Percentiles rank a stretch among this genome's conserved stretches.
phyloP scores from a whole-genome alignment of 331 rosid genomes.

The Ulmus americana region DNA sequence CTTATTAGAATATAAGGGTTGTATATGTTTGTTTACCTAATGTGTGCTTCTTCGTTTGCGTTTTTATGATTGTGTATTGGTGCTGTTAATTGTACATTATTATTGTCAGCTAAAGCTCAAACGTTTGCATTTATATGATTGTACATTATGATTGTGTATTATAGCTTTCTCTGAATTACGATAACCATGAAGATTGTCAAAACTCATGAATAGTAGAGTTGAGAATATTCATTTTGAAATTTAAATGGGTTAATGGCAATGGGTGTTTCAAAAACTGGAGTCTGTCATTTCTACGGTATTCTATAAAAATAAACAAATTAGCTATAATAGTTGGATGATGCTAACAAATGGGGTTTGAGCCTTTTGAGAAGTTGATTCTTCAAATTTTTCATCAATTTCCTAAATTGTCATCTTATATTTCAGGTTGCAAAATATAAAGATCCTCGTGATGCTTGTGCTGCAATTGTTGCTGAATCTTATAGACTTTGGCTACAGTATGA shows the following conservation, averaged over 20 bases:
- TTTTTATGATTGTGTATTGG: not conserved
- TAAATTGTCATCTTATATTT: constrained; percentile 19
- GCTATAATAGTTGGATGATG: not conserved
- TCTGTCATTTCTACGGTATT: too few relatives aligned
- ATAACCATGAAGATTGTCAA: not conserved
- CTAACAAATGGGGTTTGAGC: not conserved
- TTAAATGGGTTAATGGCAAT: not conserved
- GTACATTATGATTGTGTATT: not conserved
- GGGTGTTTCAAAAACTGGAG: too few relatives aligned
- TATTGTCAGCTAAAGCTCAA: constrained; percentile 3
- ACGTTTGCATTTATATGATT: not conserved
- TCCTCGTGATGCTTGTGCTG: constrained; percentile 99
- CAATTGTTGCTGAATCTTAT: constrained; percentile 95
- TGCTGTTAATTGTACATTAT: constrained; percentile 16
- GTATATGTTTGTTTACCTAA: constrained; percentile 1
- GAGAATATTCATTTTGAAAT: not conserved
- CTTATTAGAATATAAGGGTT: constrained; percentile 7
- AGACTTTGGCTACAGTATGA: constrained; percentile 95
- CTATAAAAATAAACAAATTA: too few relatives aligned
- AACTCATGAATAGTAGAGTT: not conserved
- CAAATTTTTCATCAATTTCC: constrained; percentile 9
- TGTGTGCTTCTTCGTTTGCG: not conserved
- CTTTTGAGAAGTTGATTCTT: not conserved
- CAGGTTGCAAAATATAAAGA: constrained; percentile 87
- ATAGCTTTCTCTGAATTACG: not conserved